Evolutionary conservation across 768 basidiomycete genomes (phyloP), one percentile per base, ranked within the genome.

Genomic region (Termitomyces eurrhizus): DNA sequence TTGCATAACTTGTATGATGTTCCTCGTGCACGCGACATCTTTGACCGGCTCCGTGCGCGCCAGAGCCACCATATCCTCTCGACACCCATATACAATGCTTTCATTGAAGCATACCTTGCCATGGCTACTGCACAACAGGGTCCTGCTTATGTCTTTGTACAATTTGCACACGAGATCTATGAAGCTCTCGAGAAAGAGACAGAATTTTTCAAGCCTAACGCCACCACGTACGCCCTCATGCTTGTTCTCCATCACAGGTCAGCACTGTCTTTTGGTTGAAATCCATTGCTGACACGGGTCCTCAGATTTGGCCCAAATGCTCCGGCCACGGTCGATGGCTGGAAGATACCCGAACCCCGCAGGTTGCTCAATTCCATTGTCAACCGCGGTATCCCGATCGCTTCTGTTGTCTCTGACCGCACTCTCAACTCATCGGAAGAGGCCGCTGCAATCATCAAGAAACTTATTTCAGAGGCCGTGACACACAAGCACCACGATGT

Each of bases 1-100:
- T 74, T 95, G 13, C 81, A 88, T 70, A 83, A 89, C 63, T 68
- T 84, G 2, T 85, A 88, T 70, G 91, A 94, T 69, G 85, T 94
- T 0, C 78, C 81, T 0, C 88, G 94, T 6, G 93, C 93, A 7
- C 84, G 84, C 63, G 75, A 77, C 41, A 82, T 95, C 26, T 93
- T 95, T 63, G 82, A 85, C 51, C 78, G 80, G 9, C 72, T 95
- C 41, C 82, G 88, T 7, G 63, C 64, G 24, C 67, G 71, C 9
- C 64, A 62, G 33, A 64, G 68, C 37, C 71, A 73, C 63, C 64
- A 71, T 0, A 59, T 72, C 0, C 65, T 81, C 0, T 76, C 77
- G 0, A 76, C 83, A 5, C 75, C 78, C 5, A 67, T 90, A 16
- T 89, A 89, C 72, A 88, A 92, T 69, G 77, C 82, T 11, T 83